Evolutionary conservation across 2,329 filamentous ascomycete genomes (phyloP), one percentile per base, ranked within the genome.

Genomic region (Magnaporthiopsis incrustans): DNA sequence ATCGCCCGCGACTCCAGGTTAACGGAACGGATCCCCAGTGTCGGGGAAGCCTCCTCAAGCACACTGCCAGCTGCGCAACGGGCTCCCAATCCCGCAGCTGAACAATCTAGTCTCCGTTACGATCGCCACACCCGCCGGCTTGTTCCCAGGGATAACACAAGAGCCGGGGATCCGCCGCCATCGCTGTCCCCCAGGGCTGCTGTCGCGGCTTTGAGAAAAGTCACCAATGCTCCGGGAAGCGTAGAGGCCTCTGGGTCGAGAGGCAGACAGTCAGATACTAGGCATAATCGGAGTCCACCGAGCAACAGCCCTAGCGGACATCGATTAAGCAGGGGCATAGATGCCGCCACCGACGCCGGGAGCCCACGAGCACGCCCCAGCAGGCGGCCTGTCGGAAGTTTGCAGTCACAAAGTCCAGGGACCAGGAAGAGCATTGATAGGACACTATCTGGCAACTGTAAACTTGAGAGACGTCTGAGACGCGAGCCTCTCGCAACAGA

Each of bases 1-100:
- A 79, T 73, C 63, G 76, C 77, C 25, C 72, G 83, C 18, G 75
- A 63, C n/a, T 59, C 62, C 44, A 53, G 44, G n/a, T 53, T 53
- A 11, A 53, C 44, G 18, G 44, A n/a, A 11, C 44, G 44, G 44
- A 11, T 25, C 22, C 22, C 44, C 4, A 53, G 44, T 53, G 6
- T n/a, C 44, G 56, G 35, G 22, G 60, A 62, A 44, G 33, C 30
- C 32, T 63, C 61, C 12, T 30, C 44, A n/a, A 33, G 61, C n/a
- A 30, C 26, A 18, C 50, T 57, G 8, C 32, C 61, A 22, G 33
- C 53, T 11, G 53, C 57, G 4, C 26, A 7, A 30, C 57, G 30
- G 5, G 26, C 30, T 10, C 10, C 57, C 12, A 58, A 32, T 15
- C 44, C 61, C 12, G 11, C 53, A 14, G 4, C 57, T 5, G 56